A percentile compares a stretch with the other conserved stretches of the same genome.
phyloP scores from a whole-genome alignment of 176 grass and related monocot genomes.

The Pontederia paniculata region DNA sequence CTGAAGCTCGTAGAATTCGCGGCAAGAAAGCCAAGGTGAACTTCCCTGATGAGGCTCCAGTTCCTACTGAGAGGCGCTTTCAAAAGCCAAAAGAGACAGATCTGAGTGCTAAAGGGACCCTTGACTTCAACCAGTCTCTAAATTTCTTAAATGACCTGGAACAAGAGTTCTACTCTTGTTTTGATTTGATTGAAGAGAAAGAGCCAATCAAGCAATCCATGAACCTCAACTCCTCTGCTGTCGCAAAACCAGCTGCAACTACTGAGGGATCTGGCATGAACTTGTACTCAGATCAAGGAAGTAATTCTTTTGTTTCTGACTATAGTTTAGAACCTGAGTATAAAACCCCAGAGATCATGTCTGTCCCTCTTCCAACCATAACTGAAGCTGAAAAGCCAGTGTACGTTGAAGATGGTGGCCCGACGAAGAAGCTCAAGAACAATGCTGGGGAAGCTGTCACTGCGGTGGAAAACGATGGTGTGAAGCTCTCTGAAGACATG shows the following conservation, averaged over 20 bases:
- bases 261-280: constrained; percentile 9
- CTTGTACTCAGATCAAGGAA: constrained; percentile 16
- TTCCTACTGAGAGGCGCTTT: neutral
- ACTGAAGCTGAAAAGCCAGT: constrained; percentile 17
- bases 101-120: neutral
- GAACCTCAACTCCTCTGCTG: neutral
- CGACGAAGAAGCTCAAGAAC: constrained; percentile 39
- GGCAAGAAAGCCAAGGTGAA: constrained; percentile 49
- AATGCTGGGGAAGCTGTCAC: constrained; percentile 27
- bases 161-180: neutral
- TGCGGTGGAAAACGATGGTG: constrained; percentile 18
- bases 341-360: constrained; percentile 35
- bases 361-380: constrained; percentile 20
- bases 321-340: constrained; percentile 16
- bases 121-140: neutral
- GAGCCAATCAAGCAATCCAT: neutral
- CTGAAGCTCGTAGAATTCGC: constrained; percentile 31
- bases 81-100: neutral
- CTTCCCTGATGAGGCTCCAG: constrained; percentile 20
- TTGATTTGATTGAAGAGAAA: constrained; percentile 27
- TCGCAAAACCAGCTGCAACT: neutral
- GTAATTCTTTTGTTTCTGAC: constrained; percentile 5
- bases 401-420: constrained; percentile 22
- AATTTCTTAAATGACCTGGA: neutral
- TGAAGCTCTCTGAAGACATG: constrained; percentile 13